Percentiles rank a stretch among this genome's conserved stretches.
Evolutionary conservation across 2,329 filamentous ascomycete genomes (phyloP).

Genomic region (Epichloe aotearoae): DNA sequence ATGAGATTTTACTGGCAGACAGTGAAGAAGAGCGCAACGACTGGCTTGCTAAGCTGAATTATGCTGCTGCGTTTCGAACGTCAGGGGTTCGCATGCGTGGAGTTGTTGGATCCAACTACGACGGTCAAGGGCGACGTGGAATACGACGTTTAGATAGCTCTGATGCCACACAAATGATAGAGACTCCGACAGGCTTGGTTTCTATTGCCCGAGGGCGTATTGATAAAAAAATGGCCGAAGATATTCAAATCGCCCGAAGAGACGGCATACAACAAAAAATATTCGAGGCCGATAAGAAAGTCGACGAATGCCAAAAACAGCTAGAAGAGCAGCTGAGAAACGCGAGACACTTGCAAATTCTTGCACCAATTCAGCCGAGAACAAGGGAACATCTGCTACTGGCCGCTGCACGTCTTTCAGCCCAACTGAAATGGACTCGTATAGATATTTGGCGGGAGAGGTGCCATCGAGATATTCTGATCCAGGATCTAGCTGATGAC

Average conservation of each 20-base stretch:
- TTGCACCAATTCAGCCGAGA: constrained; percentile 84
- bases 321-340: constrained; percentile 77
- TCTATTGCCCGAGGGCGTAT: constrained; percentile 60
- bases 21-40: constrained; percentile 88
- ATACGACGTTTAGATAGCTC: constrained; percentile 59
- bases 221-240: constrained; percentile 70
- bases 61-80: constrained; percentile 85
- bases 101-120: constrained; percentile 71
- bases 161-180: constrained; percentile 44
- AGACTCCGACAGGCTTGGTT: constrained; percentile 61
- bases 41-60: constrained; percentile 92
- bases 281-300: constrained; percentile 65
- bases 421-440: constrained; percentile 85
- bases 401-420: constrained; percentile 71
- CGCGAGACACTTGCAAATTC: constrained; percentile 74
- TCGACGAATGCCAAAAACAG: constrained; percentile 59
- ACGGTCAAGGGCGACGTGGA: constrained; percentile 62
- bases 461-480: constrained; percentile 80
- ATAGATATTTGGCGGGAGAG: constrained; percentile 87
- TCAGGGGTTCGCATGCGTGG: constrained; percentile 85
- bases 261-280: constrained; percentile 79
- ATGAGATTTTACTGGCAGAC: constrained; percentile 85
- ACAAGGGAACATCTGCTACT: constrained; percentile 77
- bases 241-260: constrained; percentile 70
- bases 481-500: constrained; percentile 77